Evolutionary conservation across 331 rosid species (phyloP), one percentile per base, ranked within the genome.

Genomic region (Acacia pycnantha): DNA sequence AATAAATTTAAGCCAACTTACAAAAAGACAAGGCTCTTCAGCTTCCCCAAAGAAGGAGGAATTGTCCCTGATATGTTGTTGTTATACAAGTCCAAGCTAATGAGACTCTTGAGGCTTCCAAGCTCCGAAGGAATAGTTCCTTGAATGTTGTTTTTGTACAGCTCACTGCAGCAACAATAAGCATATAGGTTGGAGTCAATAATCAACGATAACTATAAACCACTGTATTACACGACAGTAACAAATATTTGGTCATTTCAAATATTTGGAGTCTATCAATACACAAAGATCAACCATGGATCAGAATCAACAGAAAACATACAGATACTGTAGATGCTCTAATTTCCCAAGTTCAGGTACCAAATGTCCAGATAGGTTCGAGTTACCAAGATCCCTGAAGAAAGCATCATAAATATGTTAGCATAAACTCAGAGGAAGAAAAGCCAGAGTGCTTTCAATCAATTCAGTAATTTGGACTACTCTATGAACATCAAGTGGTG

Each of bases 21-120:
- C 98, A 95, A 82, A 87, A 95, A 95, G 85, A 93, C 94, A 12
- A 95, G 98, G 83, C 89, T 90, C 86, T 93, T 95, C 93, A 93
- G 73, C 53, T 93, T 89, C 82, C 94, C 98, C 84, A 95, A 78
- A 13, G 96, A 88, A 41, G 88, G 69, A 48, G 98, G 98, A 79
- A 95, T 88, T 67, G 86, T 81, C 79, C 98, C 98, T 1, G 97
- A 87, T 43, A 95, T 87, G 87, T 95, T 95, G 92, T 95, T 95
- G 86, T 88, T 90, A 71, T 95, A 95, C 87, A 95, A 81, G 87
- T 93, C 97, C 93, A 95, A 88, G 88, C 97, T 95, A 86, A 95
- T 83, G 79, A 95, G 95, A 86, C 88, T 90, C 88, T 89, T 90
- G 84, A 95, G 81, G 84, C 85, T 91, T 76, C 95, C 98, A 67